Conservation (phyloP, 768 basidiomycete species). For the Astraeus odoratus region DNA sequence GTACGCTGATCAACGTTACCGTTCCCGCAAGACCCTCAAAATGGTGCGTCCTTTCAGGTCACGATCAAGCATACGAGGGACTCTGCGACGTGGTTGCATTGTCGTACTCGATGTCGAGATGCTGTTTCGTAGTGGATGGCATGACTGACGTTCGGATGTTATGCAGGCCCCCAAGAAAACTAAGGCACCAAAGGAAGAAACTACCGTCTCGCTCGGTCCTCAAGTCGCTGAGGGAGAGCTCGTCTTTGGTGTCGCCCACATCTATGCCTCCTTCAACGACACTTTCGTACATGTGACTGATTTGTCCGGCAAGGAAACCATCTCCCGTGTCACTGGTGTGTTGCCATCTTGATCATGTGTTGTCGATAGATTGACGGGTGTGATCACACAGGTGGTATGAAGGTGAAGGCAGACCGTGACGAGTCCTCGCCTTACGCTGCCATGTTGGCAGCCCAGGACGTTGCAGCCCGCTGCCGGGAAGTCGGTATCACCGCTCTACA, state of each 20-base stretch:
- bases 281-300: slow-evolving; percentile 99
- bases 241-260: slow-evolving; percentile 97
- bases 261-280: slow-evolving; percentile 99
- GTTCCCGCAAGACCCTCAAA: slow-evolving; percentile 24
- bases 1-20: slow-evolving; percentile 14
- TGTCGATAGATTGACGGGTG: too few relatives aligned
- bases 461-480: slow-evolving; percentile 93
- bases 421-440: slow-evolving; percentile 97
- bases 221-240: slow-evolving; percentile 94
- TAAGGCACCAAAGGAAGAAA: slow-evolving; percentile 74
- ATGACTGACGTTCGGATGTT: slow-evolving; percentile 44
- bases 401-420: slow-evolving; percentile 99
- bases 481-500: slow-evolving; percentile 98
- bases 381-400: slow-evolving; percentile 99
- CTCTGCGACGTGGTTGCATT: neutral
- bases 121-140: slow-evolving; percentile 40
- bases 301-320: slow-evolving; percentile 98
- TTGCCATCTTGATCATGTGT: too few relatives aligned
- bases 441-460: slow-evolving; percentile 98
- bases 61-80: neutral
- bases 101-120: slow-evolving; percentile 1
- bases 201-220: slow-evolving; percentile 87
- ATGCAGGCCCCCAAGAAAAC: slow-evolving; percentile 75
- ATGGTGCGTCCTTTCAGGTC: slow-evolving; percentile 30
- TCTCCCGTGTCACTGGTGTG: slow-evolving; percentile 94